Percentiles rank a stretch among this genome's conserved stretches.
These are phyloP conservation scores for Gryganskiella cystojenkinii DNA, from an alignment of 192 early-diverging fungal genomes.

Conservation along the genomic window DNA sequence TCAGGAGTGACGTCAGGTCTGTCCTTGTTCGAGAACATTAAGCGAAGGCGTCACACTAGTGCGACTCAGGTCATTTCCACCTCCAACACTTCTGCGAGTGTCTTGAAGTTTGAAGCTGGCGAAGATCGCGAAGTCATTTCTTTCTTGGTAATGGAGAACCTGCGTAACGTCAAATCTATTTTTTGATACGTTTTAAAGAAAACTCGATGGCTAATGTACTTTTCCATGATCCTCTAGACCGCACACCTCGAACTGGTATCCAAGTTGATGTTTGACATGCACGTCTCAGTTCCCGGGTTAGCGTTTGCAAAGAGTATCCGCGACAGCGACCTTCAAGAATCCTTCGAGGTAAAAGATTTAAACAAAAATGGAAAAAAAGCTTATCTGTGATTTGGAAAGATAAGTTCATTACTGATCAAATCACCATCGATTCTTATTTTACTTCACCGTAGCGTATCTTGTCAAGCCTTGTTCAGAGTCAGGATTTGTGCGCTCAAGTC, in stretches of 20 bases:
- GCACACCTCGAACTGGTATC: conserved; percentile 38
- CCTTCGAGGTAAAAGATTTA: conserved; percentile 49
- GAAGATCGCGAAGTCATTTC: conserved; percentile 39
- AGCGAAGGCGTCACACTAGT: conserved; percentile 18
- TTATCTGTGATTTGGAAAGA: too few relatives aligned
- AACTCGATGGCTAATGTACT: too few relatives aligned
- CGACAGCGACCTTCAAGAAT: conserved; percentile 14
- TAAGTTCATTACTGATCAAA: too few relatives aligned
- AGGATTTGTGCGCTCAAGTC: conserved; percentile 36
- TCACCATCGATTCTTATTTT: too few relatives aligned
- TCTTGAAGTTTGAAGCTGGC: conserved; percentile 19
- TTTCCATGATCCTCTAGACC: too few relatives aligned
- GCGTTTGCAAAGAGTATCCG: conserved; percentile 40
- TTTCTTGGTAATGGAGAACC: conserved; percentile 46
- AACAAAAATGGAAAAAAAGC: too few relatives aligned
- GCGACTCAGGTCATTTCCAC: neutral
- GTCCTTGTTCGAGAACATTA: conserved; percentile 40
- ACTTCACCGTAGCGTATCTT: conserved; percentile 17
- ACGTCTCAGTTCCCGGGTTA: conserved; percentile 18
- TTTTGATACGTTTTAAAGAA: too few relatives aligned
- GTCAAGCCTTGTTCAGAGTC: conserved; percentile 11
- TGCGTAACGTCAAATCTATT: too few relatives aligned
- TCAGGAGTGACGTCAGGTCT: conserved; percentile 1
- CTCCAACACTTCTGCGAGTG: neutral
- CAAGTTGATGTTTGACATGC: conserved; percentile 43